Base-by-base conservation (phyloP, 2,329 filamentous ascomycete species). In the Xylariaceae sp. region DNA sequence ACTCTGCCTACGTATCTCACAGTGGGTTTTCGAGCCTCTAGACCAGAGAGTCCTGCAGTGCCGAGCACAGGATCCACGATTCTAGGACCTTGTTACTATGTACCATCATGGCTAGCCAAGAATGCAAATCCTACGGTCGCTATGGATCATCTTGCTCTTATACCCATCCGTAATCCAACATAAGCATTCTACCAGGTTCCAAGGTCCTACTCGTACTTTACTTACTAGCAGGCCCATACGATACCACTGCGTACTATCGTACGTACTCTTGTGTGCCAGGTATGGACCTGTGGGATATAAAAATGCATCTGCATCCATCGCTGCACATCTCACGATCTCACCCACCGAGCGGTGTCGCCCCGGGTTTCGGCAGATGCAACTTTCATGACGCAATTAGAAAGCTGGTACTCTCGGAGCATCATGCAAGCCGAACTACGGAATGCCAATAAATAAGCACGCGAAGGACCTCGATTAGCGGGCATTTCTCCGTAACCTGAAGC, bases 301-400 rank as follows among this genome's bases (percentile, higher is more conserved):
- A 53, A 44, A 34, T 53, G 13, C 55, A 57, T 49, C 52, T 37
- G 23, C 37, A 42, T 42, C 37, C 37, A 30, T 60, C 39, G 47
- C 9, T n/a, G 45, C 30, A 39, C 55, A 58, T 54, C 8, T 53
- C 23, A 17, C 37, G 42, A 42, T 15, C 42, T 15, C 42, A 57
- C 42, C 52, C 53, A 60, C 53, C 52, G 47, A 51, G 50, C 30
- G 45, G 45, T 52, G 35, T 53, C 42, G 13, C 47, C 48, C 44
- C 23, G 5, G 57, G 50, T 52, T 59, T 62, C 56, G 57, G 56
- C 54, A 61, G 53, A 57, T 57, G 55, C 42, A 48, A 44, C 51
- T 48, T 56, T 30, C 57, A 57, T 42, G 44, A 53, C 30, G 37
- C 44, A 37, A n/a, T 51, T 47, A 30, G 47, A 35, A 56, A 47